phyloP scores from a whole-genome alignment of 2,329 filamentous ascomycete species.

The Canariomyces notabilis region DNA sequence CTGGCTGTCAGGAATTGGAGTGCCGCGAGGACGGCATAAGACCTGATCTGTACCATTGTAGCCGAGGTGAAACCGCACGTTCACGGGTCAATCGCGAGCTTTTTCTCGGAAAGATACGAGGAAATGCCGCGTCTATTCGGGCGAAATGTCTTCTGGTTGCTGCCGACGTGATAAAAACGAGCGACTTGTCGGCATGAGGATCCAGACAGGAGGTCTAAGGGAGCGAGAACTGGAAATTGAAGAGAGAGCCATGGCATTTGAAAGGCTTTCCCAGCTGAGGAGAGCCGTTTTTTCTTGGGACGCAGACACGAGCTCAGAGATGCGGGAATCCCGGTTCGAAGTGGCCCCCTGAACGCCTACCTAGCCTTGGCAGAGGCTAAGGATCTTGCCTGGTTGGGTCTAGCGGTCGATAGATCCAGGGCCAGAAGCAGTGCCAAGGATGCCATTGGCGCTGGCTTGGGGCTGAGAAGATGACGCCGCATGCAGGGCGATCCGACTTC shows the following conservation, averaged over 20 bases:
- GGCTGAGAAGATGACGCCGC: not conserved
- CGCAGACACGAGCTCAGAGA: slow-evolving; percentile 5
- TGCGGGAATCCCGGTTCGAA: not conserved
- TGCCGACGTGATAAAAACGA: slow-evolving; percentile 13
- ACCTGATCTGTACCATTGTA: slow-evolving; percentile 9
- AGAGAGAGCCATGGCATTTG: not conserved
- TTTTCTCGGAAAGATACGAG: not conserved
- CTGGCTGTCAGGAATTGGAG: slow-evolving; percentile 14
- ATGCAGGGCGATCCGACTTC: too few relatives aligned
- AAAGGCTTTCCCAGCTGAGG: not conserved
- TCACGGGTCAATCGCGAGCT: too few relatives aligned
- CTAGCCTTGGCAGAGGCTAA: not conserved
- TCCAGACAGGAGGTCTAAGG: not conserved
- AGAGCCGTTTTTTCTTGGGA: not conserved
- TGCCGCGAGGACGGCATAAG: slow-evolving; percentile 8
- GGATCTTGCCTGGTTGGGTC: not conserved
- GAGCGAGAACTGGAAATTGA: not conserved
- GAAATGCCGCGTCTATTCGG: not conserved
- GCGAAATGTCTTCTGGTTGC: not conserved
- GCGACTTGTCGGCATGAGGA: slow-evolving; percentile 8
- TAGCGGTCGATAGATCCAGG: slow-evolving; percentile 4
- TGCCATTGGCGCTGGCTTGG: not conserved
- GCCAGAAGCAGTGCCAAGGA: not conserved
- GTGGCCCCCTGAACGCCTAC: not conserved
- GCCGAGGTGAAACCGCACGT: too few relatives aligned